Base-by-base conservation (phyloP, 2,329 filamentous ascomycete species). In the Monosporascus sp. region DNA sequence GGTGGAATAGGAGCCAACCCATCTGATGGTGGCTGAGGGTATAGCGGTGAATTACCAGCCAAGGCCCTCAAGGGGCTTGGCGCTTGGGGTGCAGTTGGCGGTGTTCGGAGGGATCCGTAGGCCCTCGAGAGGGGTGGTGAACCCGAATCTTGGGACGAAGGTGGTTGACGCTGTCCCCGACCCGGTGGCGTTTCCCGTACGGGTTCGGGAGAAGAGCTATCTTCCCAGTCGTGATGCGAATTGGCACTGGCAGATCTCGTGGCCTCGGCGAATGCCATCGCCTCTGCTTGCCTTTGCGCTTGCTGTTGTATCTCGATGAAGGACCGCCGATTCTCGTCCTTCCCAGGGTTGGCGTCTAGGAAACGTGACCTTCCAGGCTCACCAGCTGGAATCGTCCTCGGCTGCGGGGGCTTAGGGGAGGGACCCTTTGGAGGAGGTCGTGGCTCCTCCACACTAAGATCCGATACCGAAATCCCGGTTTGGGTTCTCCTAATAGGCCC, bases 241-340 rank as follows among this genome's bases (percentile, higher is more conserved):
- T 67, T 63, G 27, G 55, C 59, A 56, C 61, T 67, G 43, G 62
- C 63, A 47, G 69, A 67, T 37, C 73, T 70, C 15, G 71, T 64
- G 6, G 80, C 80, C 54, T 80, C 74, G 7, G 80, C 75, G 56
- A 86, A 77, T 7, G 81, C 82, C 60, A 75, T 74, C 2, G 80
- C 83, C 63, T 86, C 83, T 5, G 78, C 81, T 60, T 79, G 70
- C 38, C 81, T 76, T 77, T 85, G 84, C 62, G 85, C 73, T 4
- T 81, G 81, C 62, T 77, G 79, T 58, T 80, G 80, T 18, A 74
- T 73, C 64, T 80, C 81, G 52, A 84, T 82, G 58, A 80, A 82
- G 0, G 81, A 84, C 53, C 73, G 76, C 49, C 81, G 73, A 45
- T 77, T 76, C 25, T 83, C 80, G 55, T 83, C 77, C 31, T 73